These are phyloP conservation scores for Stephanodiscus triporus DNA, from an alignment of 108 stramenopile species.

Conservation along the genomic window DNA sequence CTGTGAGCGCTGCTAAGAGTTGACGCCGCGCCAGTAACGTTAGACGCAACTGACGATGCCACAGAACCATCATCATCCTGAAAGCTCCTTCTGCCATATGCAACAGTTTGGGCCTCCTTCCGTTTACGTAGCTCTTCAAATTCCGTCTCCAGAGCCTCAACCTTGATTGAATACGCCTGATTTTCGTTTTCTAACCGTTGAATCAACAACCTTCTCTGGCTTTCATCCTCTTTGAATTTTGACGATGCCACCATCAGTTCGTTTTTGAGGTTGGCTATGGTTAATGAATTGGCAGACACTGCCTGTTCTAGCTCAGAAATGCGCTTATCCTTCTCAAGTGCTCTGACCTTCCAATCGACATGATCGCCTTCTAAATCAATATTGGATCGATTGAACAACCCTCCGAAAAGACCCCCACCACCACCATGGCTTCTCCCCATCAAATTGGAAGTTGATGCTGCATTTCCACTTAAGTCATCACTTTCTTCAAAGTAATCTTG, in stretches of 20 bases:
- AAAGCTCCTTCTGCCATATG: neutral
- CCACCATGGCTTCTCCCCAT: neutral
- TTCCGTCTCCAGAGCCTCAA: conserved; percentile 13
- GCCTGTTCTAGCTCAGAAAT: conserved; percentile 38
- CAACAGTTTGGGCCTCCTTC: neutral
- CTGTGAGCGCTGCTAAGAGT: neutral
- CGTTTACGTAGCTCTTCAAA: conserved; percentile 3
- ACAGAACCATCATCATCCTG: conserved; percentile 15
- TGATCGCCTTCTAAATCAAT: conserved; percentile 6
- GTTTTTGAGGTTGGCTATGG: conserved; percentile 38
- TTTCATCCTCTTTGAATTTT: conserved; percentile 48
- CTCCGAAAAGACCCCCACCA: conserved; percentile 22
- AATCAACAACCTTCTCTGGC: conserved; percentile 40
- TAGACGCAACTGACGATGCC: neutral
- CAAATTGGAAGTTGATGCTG: conserved; percentile 4
- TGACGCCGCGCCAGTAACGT: conserved; percentile 1
- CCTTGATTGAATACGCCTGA: conserved; percentile 43
- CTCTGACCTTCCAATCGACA: conserved; percentile 33
- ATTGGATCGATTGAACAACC: conserved; percentile 23
- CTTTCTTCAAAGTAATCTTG: conserved; percentile 45
- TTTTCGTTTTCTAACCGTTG: conserved; percentile 46
- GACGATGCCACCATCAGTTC: conserved; percentile 32
- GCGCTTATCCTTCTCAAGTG: conserved; percentile 33
- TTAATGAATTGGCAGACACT: conserved; percentile 36
- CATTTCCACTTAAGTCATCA: no score